Evolutionary conservation across 495 filamentous ascomycete species (phyloP).

Genomic region (Cercophora scortea): DNA sequence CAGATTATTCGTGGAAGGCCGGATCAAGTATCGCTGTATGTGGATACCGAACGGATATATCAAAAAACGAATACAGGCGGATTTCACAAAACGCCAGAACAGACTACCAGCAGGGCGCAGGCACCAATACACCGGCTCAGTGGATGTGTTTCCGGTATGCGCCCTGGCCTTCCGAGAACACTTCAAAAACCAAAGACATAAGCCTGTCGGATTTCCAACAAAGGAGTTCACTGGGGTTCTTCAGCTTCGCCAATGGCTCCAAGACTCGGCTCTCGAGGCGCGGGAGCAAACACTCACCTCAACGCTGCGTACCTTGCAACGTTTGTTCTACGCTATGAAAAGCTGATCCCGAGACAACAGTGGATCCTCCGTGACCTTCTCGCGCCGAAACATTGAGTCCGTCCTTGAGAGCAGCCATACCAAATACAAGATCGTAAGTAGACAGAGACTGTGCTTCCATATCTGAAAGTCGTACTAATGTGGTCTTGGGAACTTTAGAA

Average conservation of each 20-base stretch:
- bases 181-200: not conserved
- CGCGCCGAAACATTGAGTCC: not conserved
- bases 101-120: not conserved
- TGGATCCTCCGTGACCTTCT: not conserved
- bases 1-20: not conserved
- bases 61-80: conserved; percentile 1
- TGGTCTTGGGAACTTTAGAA: not conserved
- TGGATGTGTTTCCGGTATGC: conserved; percentile 9
- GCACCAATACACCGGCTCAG: not conserved
- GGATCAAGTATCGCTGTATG: conserved; percentile 3
- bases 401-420: not conserved
- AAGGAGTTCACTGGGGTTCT: conserved; percentile 14
- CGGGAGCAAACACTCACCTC: conserved; percentile 11
- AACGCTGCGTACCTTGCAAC: conserved; percentile 8
- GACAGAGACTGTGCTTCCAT: not conserved
- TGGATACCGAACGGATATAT: conserved; percentile 4
- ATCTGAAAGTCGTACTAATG: not conserved
- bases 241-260: conserved; percentile 13
- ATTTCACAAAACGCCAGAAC: conserved; percentile 2
- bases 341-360: conserved; percentile 11
- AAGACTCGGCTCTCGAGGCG: conserved; percentile 1
- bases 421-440: not conserved
- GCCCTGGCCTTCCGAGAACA: conserved; percentile 10
- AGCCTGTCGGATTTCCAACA: conserved; percentile 10
- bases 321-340: conserved; percentile 5